Conservation (phyloP, 2,329 filamentous ascomycete species). For the Bertia moriformis region DNA sequence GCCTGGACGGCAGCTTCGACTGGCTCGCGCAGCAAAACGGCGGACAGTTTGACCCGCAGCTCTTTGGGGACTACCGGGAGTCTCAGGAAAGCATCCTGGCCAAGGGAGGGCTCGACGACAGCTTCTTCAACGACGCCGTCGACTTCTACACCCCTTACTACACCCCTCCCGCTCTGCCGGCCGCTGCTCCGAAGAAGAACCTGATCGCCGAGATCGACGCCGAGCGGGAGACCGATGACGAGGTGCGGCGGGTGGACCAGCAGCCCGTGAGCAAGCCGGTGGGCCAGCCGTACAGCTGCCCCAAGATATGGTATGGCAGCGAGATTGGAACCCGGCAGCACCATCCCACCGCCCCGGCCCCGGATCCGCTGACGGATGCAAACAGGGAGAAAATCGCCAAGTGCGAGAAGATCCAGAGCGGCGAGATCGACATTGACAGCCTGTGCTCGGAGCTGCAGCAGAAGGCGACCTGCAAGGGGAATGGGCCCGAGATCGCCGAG, state of each 20-base stretch:
- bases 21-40: constrained; percentile 71
- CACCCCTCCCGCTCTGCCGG: constrained; percentile 29
- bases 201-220: constrained; percentile 68
- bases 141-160: constrained; percentile 78
- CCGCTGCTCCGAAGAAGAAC: constrained; percentile 46
- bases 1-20: constrained; percentile 46
- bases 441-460: constrained; percentile 85
- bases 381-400: constrained; percentile 76
- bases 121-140: constrained; percentile 61
- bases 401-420: constrained; percentile 74
- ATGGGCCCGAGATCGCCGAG: constrained; percentile 76
- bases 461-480: constrained; percentile 90
- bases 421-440: constrained; percentile 84
- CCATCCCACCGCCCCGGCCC: constrained; percentile 3
- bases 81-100: constrained; percentile 67
- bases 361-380: constrained; percentile 27
- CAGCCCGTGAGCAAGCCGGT: constrained; percentile 41
- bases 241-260: constrained; percentile 45
- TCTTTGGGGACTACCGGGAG: constrained; percentile 87
- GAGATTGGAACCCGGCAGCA: not conserved
- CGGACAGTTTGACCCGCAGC: constrained; percentile 75
- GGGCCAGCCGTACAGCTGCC: constrained; percentile 63
- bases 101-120: constrained; percentile 56
- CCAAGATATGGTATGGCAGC: constrained; percentile 72
- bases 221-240: constrained; percentile 53